phyloP scores from a whole-genome alignment of 2,329 filamentous ascomycete genomes.

The Xylaria sp. region DNA sequence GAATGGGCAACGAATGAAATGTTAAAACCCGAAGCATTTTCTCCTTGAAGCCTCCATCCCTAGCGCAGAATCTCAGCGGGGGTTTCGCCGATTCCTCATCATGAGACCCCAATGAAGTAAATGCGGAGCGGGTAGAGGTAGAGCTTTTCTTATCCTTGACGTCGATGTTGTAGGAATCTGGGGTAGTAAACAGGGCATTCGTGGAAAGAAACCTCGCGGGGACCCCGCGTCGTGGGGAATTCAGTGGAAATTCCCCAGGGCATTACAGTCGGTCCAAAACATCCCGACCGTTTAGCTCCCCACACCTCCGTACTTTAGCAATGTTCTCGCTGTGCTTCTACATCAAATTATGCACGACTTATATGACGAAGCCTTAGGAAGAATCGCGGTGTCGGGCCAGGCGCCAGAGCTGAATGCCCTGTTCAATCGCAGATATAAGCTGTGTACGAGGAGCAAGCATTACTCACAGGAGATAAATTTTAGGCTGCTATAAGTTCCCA shows the following conservation, averaged over 20 bases:
- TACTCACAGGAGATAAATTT: too few species aligned
- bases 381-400: background rate
- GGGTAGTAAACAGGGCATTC: slow-evolving; percentile 9
- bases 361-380: background rate
- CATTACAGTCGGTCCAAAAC: background rate
- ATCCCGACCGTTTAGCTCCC: background rate
- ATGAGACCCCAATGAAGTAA: slow-evolving; percentile 7
- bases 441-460: background rate
- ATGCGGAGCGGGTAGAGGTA: background rate
- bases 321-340: too few species aligned
- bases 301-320: background rate
- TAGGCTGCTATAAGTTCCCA: too few species aligned
- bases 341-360: too few species aligned
- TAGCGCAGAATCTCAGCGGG: background rate
- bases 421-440: slow-evolving; percentile 5
- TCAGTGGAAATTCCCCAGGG: background rate
- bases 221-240: background rate
- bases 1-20: background rate
- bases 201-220: slow-evolving; percentile 18
- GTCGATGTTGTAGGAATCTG: background rate
- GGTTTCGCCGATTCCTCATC: background rate
- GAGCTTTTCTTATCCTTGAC: slow-evolving; percentile 15
- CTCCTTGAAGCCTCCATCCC: background rate
- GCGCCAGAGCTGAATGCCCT: slow-evolving; percentile 1
- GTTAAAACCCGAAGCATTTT: background rate